Conservation (phyloP, 768 basidiomycete species). For the Xerocomellus intermedius region DNA sequence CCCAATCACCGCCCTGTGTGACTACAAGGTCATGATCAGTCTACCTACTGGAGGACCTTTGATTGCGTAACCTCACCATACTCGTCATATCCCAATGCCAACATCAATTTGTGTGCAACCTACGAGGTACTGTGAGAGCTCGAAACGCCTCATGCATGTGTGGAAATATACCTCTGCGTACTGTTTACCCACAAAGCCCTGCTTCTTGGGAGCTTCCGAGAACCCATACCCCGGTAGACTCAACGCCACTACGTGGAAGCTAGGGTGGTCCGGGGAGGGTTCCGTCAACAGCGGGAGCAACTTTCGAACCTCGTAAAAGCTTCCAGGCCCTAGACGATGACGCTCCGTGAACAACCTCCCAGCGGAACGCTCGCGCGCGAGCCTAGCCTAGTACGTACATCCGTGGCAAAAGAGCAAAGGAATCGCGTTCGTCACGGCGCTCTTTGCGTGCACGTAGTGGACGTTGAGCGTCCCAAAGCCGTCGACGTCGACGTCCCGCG, state of each 20-base stretch:
- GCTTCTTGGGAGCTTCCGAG: conserved; percentile 53
- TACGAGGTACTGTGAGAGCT: conserved; percentile 22
- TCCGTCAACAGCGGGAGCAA: conserved; percentile 52
- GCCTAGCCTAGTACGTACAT: conserved; percentile 34
- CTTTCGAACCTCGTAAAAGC: conserved; percentile 46
- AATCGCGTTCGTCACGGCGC: conserved; percentile 43
- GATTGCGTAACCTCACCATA: conserved; percentile 36
- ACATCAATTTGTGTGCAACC: conserved; percentile 49
- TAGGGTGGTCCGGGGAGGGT: conserved; percentile 43
- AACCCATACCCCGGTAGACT: conserved; percentile 66
- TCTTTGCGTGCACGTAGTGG: conserved; percentile 59
- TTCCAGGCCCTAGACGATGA: conserved; percentile 50
- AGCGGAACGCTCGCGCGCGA: no score
- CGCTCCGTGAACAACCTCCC: not conserved
- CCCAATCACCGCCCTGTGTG: conserved; percentile 50
- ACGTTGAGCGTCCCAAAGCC: conserved; percentile 48
- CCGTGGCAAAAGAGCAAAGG: conserved; percentile 65
- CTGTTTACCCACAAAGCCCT: conserved; percentile 47
- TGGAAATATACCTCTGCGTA: conserved; percentile 48
- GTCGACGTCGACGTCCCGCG: conserved; percentile 47
- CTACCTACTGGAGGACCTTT: not conserved
- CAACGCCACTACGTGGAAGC: conserved; percentile 60
- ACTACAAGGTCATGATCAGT: conserved; percentile 29
- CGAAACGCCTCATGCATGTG: no score
- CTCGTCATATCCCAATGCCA: conserved; percentile 44